Conservation (phyloP, 164 flowering plant genomes). For the Stephania cephalantha region DNA sequence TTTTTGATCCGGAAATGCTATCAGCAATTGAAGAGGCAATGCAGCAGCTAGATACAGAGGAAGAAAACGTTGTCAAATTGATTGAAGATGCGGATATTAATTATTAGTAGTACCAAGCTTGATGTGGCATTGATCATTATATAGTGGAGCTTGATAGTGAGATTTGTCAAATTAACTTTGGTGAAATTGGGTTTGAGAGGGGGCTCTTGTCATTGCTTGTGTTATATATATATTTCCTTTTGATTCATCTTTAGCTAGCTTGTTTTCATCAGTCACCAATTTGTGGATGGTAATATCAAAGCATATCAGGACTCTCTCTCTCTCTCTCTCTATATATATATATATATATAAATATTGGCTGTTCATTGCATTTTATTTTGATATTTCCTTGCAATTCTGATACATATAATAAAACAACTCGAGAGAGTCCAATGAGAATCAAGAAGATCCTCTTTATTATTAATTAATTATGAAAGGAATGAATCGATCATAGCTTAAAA, state of each 20-base stretch:
- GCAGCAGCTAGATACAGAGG: conserved; percentile 34
- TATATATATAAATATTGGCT: no score
- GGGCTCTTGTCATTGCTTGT: neutral
- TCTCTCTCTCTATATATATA: no score
- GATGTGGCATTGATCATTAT: no score
- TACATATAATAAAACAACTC: no score
- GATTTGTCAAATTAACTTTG: neutral
- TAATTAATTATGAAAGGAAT: no score
- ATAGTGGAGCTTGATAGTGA: no score
- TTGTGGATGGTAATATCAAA: neutral
- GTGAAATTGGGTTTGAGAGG: neutral
- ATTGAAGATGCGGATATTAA: conserved; percentile 10
- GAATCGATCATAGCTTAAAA: no score
- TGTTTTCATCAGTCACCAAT: neutral
- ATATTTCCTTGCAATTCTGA: no score
- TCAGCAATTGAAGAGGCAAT: conserved; percentile 35
- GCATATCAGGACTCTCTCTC: neutral
- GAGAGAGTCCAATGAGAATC: no score
- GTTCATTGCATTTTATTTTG: no score
- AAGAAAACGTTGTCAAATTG: conserved; percentile 16
- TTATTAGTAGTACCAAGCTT: no score
- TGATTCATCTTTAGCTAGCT: neutral
- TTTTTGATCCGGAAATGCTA: conserved; percentile 32
- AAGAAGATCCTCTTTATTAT: no score
- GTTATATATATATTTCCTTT: neutral